A percentile compares a stretch with the other conserved stretches of the same genome.
Evolutionary conservation across 2,329 filamentous ascomycete genomes (phyloP).

Genomic region (Arachnopeziza araneosa): DNA sequence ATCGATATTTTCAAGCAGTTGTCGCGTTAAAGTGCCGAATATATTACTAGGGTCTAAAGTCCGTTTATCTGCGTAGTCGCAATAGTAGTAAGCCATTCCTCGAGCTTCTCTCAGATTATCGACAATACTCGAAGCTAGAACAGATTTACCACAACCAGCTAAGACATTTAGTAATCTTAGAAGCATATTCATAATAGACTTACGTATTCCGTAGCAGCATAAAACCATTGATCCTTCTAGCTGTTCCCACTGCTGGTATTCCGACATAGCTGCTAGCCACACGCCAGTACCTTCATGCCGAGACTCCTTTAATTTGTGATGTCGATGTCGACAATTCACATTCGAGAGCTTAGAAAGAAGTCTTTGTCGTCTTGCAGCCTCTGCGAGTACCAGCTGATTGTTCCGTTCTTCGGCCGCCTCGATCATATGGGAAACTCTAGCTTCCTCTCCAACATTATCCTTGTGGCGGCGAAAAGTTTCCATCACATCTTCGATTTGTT

Average conservation of each 20-base stretch:
- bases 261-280: slow-evolving; percentile 3
- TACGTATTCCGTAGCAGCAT: slow-evolving; percentile 16
- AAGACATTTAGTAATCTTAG: background rate
- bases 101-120: slow-evolving; percentile 1
- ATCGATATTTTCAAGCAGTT: slow-evolving; percentile 3
- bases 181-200: background rate
- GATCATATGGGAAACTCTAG: slow-evolving; percentile 11
- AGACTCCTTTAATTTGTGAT: slow-evolving; percentile 7
- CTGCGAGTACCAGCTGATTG: slow-evolving; percentile 1
- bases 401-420: slow-evolving; percentile 11
- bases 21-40: slow-evolving; percentile 8
- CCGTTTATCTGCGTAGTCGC: slow-evolving; percentile 16
- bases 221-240: slow-evolving; percentile 1
- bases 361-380: slow-evolving; percentile 1
- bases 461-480: slow-evolving; percentile 11
- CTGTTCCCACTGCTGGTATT: slow-evolving; percentile 7
- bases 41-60: slow-evolving; percentile 12
- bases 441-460: slow-evolving; percentile 11
- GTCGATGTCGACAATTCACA: slow-evolving; percentile 2
- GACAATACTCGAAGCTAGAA: slow-evolving; percentile 12
- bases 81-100: slow-evolving; percentile 10
- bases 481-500: slow-evolving; percentile 8
- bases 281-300: slow-evolving; percentile 10
- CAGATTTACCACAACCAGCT: slow-evolving; percentile 18
- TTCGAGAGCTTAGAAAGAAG: slow-evolving; percentile 8